These are phyloP conservation scores for Hypoxylon sp. DNA, from an alignment of 2,329 filamentous ascomycete genomes.

Conservation along the genomic window DNA sequence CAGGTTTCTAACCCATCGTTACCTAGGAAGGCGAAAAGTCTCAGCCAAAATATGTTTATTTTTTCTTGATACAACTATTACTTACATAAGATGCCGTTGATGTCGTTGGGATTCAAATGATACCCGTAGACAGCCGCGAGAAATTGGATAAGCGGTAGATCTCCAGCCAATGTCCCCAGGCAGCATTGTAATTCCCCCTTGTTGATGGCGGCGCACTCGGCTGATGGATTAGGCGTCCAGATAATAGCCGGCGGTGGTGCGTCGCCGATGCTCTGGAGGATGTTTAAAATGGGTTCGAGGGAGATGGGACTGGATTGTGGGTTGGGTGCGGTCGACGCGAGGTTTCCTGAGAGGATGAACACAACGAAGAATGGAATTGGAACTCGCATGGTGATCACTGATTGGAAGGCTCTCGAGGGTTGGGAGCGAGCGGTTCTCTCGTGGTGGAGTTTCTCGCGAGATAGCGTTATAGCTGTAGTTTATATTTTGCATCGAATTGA, in stretches of 20 bases:
- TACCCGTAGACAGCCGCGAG: constrained; percentile 53
- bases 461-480: not conserved
- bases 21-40: constrained; percentile 36
- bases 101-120: constrained; percentile 51
- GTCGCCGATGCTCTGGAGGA: constrained; percentile 48
- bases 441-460: not conserved
- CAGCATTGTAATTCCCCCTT: constrained; percentile 53
- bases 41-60: not conserved
- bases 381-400: constrained; percentile 14
- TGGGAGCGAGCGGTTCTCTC: not conserved
- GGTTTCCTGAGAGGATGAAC: constrained; percentile 8
- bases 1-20: constrained; percentile 47
- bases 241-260: constrained; percentile 48
- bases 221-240: constrained; percentile 49
- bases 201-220: constrained; percentile 51
- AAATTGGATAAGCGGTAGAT: constrained; percentile 51
- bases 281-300: constrained; percentile 39
- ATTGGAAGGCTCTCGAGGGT: not conserved
- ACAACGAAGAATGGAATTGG: constrained; percentile 13
- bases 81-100: constrained; percentile 54
- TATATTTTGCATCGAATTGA: not conserved
- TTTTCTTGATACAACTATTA: constrained; percentile 7
- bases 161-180: constrained; percentile 50
- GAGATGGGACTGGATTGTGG: constrained; percentile 23
- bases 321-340: constrained; percentile 7